These are phyloP conservation scores for Artemisia argyi DNA, from an alignment of 129 eudicot genomes.

Conservation along the genomic window DNA sequence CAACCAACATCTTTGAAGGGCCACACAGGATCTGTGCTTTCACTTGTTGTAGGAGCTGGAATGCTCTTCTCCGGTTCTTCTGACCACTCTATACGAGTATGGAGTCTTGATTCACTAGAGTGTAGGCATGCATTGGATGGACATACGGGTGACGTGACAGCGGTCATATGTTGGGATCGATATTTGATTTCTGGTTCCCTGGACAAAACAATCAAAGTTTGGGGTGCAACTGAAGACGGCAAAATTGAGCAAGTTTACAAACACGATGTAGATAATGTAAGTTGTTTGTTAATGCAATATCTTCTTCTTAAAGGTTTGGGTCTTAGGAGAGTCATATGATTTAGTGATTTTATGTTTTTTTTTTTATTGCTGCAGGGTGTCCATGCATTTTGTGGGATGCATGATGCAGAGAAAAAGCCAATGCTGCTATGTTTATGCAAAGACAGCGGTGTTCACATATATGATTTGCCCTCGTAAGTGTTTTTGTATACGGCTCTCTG, in stretches of 20 bases:
- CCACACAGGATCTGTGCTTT: slow-evolving; percentile 53
- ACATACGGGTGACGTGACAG: slow-evolving; percentile 46
- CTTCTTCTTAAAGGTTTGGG: too few relatives aligned
- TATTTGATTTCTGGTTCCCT: slow-evolving; percentile 59
- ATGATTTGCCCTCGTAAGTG: slow-evolving; percentile 64
- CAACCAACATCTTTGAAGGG: slow-evolving; percentile 45
- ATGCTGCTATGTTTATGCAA: slow-evolving; percentile 50
- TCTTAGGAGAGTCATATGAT: too few relatives aligned
- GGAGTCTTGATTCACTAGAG: slow-evolving; percentile 51
- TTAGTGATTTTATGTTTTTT: background rate
- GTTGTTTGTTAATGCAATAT: slow-evolving; percentile 20
- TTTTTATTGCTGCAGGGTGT: slow-evolving; percentile 42
- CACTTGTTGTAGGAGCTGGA: slow-evolving; percentile 51
- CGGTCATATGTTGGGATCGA: slow-evolving; percentile 67
- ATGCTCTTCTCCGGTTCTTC: slow-evolving; percentile 63
- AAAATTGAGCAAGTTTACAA: slow-evolving; percentile 43
- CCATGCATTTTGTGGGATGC: slow-evolving; percentile 48
- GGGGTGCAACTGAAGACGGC: slow-evolving; percentile 65
- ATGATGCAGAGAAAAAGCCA: slow-evolving; percentile 44
- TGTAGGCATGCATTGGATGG: slow-evolving; percentile 46
- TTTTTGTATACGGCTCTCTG: too few relatives aligned
- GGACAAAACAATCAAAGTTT: slow-evolving; percentile 54
- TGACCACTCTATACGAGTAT: slow-evolving; percentile 56
- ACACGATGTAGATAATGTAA: slow-evolving; percentile 55
- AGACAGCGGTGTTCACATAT: slow-evolving; percentile 48